These are phyloP conservation scores for Amborella trichopoda DNA, from an alignment of 164 flowering plant species.

Conservation along the genomic window DNA sequence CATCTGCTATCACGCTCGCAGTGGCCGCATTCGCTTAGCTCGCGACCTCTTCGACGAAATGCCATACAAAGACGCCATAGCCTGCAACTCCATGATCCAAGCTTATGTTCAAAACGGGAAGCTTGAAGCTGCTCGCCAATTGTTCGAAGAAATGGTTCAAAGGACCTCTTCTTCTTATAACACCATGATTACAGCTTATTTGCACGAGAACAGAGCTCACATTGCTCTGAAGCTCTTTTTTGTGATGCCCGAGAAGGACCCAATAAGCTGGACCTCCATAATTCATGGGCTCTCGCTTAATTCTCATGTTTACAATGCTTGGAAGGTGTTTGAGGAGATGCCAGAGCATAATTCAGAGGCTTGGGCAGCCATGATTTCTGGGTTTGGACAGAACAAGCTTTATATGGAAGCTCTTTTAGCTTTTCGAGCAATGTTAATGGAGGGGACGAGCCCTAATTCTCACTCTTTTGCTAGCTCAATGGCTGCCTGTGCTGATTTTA, in stretches of 20 bases:
- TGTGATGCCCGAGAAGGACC: constrained; percentile 16
- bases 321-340: constrained; percentile 17
- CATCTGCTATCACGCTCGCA: no score
- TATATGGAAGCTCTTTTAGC: constrained; percentile 13
- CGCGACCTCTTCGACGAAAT: constrained; percentile 19
- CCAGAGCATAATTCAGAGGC: constrained; percentile 18
- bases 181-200: constrained; percentile 23
- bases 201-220: constrained; percentile 8
- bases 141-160: constrained; percentile 17
- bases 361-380: constrained; percentile 26
- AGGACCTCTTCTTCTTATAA: constrained; percentile 19
- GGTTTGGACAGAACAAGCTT: constrained; percentile 22
- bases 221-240: constrained; percentile 19
- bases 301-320: constrained; percentile 12
- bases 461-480: constrained; percentile 22
- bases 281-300: constrained; percentile 13
- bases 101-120: constrained; percentile 17
- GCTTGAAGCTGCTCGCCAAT: constrained; percentile 13
- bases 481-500: constrained; percentile 22
- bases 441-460: constrained; percentile 16
- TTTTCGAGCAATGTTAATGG: constrained; percentile 18
- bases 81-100: constrained; percentile 22
- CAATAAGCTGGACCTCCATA: constrained; percentile 19
- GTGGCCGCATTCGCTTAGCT: no score
- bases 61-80: constrained; percentile 13